A percentile compares a stretch with the other conserved stretches of the same genome.
phyloP scores from a whole-genome alignment of 192 early-diverging fungal genomes.

The Blastocladiella britannica region DNA sequence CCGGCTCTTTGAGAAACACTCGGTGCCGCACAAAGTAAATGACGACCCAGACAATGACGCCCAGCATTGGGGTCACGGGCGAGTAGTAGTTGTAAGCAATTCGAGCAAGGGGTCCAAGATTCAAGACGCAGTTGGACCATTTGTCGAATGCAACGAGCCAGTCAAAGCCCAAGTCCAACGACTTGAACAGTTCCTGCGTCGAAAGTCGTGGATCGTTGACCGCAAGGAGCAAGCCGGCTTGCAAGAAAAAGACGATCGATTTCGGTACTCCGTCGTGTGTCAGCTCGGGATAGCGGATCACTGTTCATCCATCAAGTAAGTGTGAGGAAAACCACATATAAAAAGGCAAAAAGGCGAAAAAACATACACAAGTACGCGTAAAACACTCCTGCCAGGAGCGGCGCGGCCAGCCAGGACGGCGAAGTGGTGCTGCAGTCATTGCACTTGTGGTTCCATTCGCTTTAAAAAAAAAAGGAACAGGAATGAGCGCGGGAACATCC shows the following conservation, averaged over 20 bases:
- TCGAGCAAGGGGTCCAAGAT: background rate
- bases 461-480: too few relatives aligned
- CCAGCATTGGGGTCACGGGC: background rate
- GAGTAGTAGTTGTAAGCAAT: background rate
- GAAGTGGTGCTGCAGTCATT: background rate
- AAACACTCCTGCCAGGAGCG: background rate
- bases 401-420: background rate
- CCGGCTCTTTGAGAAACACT: background rate
- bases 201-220: background rate
- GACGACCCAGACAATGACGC: background rate
- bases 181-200: background rate
- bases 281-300: background rate
- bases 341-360: too few relatives aligned
- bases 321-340: too few relatives aligned
- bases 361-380: too few relatives aligned
- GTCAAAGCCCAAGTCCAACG: background rate
- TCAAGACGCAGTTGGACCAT: background rate
- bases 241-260: background rate
- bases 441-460: background rate
- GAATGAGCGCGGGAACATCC: too few relatives aligned
- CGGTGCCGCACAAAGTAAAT: background rate
- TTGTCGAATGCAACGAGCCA: background rate
- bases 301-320: too few relatives aligned
- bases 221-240: background rate
- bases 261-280: background rate